These are phyloP conservation scores for Candida corydali DNA, from an alignment of 805 yeast genomes.

Conservation along the genomic window DNA sequence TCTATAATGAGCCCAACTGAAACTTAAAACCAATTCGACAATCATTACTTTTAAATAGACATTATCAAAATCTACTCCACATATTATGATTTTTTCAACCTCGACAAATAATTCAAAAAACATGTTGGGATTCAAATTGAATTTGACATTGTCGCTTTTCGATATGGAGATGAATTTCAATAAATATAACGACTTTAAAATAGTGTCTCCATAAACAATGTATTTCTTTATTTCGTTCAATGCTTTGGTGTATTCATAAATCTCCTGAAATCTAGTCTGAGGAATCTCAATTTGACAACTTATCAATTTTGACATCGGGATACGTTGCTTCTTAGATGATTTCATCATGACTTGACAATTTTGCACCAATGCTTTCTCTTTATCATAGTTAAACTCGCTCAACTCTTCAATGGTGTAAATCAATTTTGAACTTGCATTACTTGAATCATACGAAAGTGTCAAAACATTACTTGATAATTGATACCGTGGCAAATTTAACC, in stretches of 20 bases:
- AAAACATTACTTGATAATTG: neutral
- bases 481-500: neutral
- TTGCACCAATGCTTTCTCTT: too few species aligned
- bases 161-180: conserved; percentile 14
- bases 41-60: conserved; percentile 23
- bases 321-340: conserved; percentile 4
- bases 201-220: neutral
- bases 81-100: conserved; percentile 37
- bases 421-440: neutral
- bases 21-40: conserved; percentile 39
- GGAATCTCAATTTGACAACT: conserved; percentile 11
- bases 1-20: conserved; percentile 45
- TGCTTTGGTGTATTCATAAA: conserved; percentile 20
- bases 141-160: conserved; percentile 21
- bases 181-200: conserved; percentile 16
- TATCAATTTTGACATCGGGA: conserved; percentile 13
- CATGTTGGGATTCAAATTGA: conserved; percentile 10
- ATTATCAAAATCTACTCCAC: conserved; percentile 21
- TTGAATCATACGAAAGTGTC: neutral
- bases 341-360: neutral
- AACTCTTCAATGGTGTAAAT: conserved; percentile 3
- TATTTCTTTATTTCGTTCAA: conserved; percentile 13
- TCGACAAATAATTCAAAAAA: conserved; percentile 23
- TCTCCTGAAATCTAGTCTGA: conserved; percentile 14
- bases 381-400: neutral